phyloP scores from a whole-genome alignment of 1,284 basidiomycete species.

The Ustilago bromivora region DNA sequence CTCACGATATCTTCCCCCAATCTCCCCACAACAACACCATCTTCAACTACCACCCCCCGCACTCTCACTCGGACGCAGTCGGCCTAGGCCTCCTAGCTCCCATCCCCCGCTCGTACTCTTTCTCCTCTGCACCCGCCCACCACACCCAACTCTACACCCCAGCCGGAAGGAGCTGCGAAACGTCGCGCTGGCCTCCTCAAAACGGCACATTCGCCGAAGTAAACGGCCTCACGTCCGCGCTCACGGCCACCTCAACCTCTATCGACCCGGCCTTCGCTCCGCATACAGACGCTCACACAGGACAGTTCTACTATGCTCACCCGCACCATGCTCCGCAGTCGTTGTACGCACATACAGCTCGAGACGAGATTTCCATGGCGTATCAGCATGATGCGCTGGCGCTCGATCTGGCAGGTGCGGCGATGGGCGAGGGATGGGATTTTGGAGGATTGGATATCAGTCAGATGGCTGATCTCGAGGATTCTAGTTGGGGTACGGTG shows the following conservation, averaged over 20 bases:
- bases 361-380: too few species aligned
- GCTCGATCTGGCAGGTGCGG: background rate
- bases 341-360: background rate
- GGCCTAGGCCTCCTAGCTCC: slow-evolving; percentile 17
- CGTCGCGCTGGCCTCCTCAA: slow-evolving; percentile 15
- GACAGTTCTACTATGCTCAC: background rate
- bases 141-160: background rate
- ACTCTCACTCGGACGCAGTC: background rate
- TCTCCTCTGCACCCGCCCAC: slow-evolving; percentile 7
- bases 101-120: slow-evolving; percentile 14
- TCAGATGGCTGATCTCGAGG: background rate
- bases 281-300: background rate
- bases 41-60: background rate
- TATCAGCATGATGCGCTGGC: slow-evolving; percentile 7
- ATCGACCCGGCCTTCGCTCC: slow-evolving; percentile 15
- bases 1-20: background rate
- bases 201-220: slow-evolving; percentile 15
- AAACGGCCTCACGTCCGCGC: slow-evolving; percentile 29
- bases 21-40: background rate
- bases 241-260: slow-evolving; percentile 12
- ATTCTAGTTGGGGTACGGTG: background rate
- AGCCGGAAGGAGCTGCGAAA: background rate
- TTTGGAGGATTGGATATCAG: slow-evolving; percentile 2
- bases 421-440: slow-evolving; percentile 3
- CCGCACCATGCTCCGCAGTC: background rate